These are phyloP conservation scores for Prunus salicina DNA, from an alignment of 306 rosid genomes.

Conservation along the genomic window DNA sequence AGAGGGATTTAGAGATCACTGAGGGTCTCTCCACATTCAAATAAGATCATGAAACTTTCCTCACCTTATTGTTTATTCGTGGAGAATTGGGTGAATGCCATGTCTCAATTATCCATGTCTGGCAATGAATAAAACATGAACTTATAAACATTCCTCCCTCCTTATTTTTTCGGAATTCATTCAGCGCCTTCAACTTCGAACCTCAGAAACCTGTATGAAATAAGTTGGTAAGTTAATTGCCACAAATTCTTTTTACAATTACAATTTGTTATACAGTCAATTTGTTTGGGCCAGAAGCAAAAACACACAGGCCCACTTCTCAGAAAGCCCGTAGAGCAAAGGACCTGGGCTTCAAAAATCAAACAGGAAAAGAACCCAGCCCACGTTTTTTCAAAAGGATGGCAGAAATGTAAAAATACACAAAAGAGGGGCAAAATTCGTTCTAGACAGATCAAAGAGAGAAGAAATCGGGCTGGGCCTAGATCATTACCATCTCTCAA, in stretches of 20 bases:
- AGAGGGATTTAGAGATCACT: background rate
- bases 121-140: slow-evolving; percentile 88
- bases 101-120: slow-evolving; percentile 64
- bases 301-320: no score
- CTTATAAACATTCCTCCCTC: slow-evolving; percentile 71
- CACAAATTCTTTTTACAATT: background rate
- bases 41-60: background rate
- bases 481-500: no score
- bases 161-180: slow-evolving; percentile 51
- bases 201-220: slow-evolving; percentile 62
- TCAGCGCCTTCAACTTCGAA: slow-evolving; percentile 63
- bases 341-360: no score
- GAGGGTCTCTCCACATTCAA: background rate
- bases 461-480: no score
- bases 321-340: no score
- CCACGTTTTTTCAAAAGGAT: no score
- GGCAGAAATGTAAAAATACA: no score
- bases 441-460: no score
- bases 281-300: background rate
- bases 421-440: no score
- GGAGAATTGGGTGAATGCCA: slow-evolving; percentile 91
- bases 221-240: slow-evolving; percentile 21
- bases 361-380: no score
- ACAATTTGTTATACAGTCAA: background rate
- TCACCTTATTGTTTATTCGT: slow-evolving; percentile 67